These are phyloP conservation scores for Chaetomiaceae sp. DNA, from an alignment of 2,329 filamentous ascomycete genomes.

Conservation along the genomic window DNA sequence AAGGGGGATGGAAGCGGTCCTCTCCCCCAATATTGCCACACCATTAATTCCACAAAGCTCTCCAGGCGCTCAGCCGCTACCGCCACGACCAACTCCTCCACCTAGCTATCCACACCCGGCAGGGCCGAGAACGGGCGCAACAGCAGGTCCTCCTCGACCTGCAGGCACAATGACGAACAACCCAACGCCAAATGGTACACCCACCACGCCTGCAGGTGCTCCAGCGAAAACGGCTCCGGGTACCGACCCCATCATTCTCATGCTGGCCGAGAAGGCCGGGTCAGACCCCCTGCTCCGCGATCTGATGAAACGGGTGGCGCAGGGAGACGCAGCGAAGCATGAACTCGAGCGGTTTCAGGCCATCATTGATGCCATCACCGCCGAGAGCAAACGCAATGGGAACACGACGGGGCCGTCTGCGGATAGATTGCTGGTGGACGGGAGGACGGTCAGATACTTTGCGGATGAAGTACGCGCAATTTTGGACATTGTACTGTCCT, in stretches of 20 bases:
- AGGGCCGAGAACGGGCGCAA: conserved; percentile 10
- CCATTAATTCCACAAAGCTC: conserved; percentile 16
- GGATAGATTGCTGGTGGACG: conserved; percentile 51
- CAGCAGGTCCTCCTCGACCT: conserved; percentile 15
- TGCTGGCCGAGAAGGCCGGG: conserved; percentile 70
- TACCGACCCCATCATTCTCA: conserved; percentile 75
- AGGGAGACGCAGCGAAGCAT: conserved; percentile 64
- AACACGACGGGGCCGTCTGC: conserved; percentile 50
- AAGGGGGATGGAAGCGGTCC: conserved; percentile 30
- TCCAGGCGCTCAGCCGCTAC: conserved; percentile 7
- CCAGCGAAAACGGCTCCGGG: conserved; percentile 28
- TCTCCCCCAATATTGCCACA: conserved; percentile 22
- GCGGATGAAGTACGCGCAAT: conserved; percentile 56
- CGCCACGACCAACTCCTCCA: conserved; percentile 28
- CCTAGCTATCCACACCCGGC: conserved; percentile 27
- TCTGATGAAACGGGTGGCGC: conserved; percentile 78
- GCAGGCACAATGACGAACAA: conserved; percentile 10
- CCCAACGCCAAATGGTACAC: conserved; percentile 18
- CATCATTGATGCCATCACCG: conserved; percentile 75
- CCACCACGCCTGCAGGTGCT: conserved; percentile 27
- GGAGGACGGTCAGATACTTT: conserved; percentile 55
- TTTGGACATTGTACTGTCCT: conserved; percentile 54
- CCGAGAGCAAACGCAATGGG: conserved; percentile 51
- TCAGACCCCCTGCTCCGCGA: conserved; percentile 68
- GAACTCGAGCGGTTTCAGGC: conserved; percentile 73